Evolutionary conservation across 2,329 filamentous ascomycete species (phyloP), one percentile per base, ranked within the genome.

Genomic region (Neocucurbitaria cava): DNA sequence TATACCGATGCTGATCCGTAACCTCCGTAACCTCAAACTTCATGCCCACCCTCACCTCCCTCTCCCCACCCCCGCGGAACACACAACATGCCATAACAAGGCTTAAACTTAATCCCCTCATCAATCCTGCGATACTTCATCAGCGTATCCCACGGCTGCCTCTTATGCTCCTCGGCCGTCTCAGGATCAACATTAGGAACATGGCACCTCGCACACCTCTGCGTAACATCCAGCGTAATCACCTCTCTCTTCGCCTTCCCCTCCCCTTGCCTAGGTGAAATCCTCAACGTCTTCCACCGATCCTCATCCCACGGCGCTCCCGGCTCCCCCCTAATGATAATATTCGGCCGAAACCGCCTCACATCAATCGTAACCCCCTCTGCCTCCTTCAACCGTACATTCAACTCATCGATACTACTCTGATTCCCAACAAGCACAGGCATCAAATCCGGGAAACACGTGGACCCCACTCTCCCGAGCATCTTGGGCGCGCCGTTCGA

Each of bases 51-150:
- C 78, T 77, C 9, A 89, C 66, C 43, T 76, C 68, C 66, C 43
- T 76, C 68, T 0, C 84, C 85, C 58, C 85, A 84, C 39, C 86
- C 82, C 55, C 81, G 77, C 15, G 87, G 85, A 47, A 84, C 83
- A 67, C 84, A 83, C 64, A 88, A 69, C 87, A 89, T 88, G 1
- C 86, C 86, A 77, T 88, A 88, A 61, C 85, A 87, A 36, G 86
- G 86, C 75, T 88, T 88, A 59, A 78, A 88, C 72, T 80, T 87
- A 23, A 85, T 79, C 0, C 85, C 86, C 62, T 82, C 76, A 66
- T 88, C 86, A 5, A 88, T 78, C 24, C 85, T 72, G 8, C 86
- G 75, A 70, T 86, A 88, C 64, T 82, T 83, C 79, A 87, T 83
- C 49, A 88, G 70, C 56, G 81, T 82, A 63, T 87, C 80, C 86